Evolutionary conservation across 768 basidiomycete species (phyloP).

Genomic region (Trametes gibbosa): DNA sequence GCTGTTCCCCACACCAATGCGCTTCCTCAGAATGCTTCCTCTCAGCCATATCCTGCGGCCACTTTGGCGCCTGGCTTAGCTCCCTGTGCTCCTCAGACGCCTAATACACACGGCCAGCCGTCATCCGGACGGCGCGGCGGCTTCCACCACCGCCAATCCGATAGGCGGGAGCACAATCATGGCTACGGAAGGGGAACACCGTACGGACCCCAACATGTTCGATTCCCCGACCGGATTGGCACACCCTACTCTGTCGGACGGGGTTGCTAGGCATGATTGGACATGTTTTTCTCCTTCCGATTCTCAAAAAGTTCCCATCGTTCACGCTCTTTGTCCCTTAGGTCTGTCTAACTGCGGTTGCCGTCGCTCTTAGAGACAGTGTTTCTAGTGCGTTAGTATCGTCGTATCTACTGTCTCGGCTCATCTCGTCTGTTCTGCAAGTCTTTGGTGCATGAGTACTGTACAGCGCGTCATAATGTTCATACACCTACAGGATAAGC

Average conservation of each 20-base stretch:
- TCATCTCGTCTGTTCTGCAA: no score
- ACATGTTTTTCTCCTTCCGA: no score
- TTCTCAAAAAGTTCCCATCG: no score
- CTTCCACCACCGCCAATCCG: background rate
- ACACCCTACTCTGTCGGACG: background rate
- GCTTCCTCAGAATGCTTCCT: background rate
- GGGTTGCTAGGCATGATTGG: no score
- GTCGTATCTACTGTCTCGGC: no score
- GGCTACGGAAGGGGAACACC: background rate
- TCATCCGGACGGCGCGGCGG: background rate
- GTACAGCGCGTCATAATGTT: no score
- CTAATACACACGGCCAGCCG: background rate
- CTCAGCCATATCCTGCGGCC: background rate
- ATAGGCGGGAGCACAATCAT: background rate
- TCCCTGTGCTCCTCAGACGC: background rate
- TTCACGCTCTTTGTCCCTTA: no score
- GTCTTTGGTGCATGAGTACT: no score
- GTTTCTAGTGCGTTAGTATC: no score
- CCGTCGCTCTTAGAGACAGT: no score
- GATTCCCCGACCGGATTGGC: background rate
- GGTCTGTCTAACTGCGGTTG: no score
- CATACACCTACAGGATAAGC: no score
- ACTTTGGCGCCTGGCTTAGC: background rate
- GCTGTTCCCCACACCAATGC: background rate
- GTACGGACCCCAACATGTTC: background rate